Evolutionary conservation across 768 basidiomycete species (phyloP), one percentile per base, ranked within the genome.

Genomic region (Amanita rubescens): DNA sequence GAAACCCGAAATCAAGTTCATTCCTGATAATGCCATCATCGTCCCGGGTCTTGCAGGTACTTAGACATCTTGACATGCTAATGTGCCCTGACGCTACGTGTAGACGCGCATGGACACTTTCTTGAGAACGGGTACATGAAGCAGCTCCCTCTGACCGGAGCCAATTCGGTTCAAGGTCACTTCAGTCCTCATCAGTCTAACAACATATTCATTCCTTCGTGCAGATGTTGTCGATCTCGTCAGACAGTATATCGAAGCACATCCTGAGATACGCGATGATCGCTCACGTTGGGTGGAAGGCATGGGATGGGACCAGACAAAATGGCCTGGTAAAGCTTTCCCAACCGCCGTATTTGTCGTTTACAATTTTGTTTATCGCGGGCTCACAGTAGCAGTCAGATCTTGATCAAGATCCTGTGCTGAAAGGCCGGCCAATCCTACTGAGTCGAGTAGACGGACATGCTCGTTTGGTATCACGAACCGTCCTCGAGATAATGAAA

Each of bases 251-350:
- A 77, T 92, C 52, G 61, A 70, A 3, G 65, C 73, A 0, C 79
- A 82, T 49, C 80, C 86, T 0, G 80, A 82, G 35, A 64, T 85
- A 5, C 63, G 70, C 1, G 63, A 74, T 3, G 77, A 88, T 60
- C 71, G 68, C 2, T 69, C 75, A 3, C 69, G 62, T 5, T 96
- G 91, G 90, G 79, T 96, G 38, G 73, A 84, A 59, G 94, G 92
- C 10, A 79, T 87, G 72, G 94, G 94, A 4, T 98, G 94, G 94
- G 90, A 98, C 62, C 93, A 98, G 67, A 95, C 87, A 1, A 75
- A 78, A 54, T 91, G 88, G 88, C 58, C 75, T 6, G 74, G 71
- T 10, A 65, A 71, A 8, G 63, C 73, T 20, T 94, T 91, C 58
- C 92, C 92, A 2, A 82, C 77, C 30, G 84, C 88, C 1, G 91